Conservation (phyloP, 768 basidiomycete genomes). For the Xanthoconium purpureum region DNA sequence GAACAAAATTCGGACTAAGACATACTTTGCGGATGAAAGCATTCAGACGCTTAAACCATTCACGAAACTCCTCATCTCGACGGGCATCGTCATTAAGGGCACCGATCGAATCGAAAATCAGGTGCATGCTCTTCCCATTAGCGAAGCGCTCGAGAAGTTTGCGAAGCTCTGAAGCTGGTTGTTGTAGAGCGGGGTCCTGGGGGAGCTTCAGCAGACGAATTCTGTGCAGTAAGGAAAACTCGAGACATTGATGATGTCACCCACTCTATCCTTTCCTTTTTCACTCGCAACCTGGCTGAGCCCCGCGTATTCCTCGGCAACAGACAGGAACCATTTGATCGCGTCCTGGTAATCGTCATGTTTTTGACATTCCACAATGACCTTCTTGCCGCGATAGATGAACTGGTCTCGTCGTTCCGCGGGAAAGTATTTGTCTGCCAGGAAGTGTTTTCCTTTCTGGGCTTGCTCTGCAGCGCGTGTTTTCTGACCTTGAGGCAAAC, state of each 20-base stretch:
- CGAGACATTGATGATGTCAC: constrained; percentile 14
- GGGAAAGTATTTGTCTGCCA: constrained; percentile 85
- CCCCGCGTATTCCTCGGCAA: constrained; percentile 58
- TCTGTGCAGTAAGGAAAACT: background rate
- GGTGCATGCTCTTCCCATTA: constrained; percentile 61
- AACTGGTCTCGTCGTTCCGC: constrained; percentile 88
- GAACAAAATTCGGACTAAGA: background rate
- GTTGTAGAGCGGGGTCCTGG: constrained; percentile 55
- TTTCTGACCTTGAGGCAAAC: constrained; percentile 67
- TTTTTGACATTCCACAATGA: constrained; percentile 88
- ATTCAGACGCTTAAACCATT: constrained; percentile 69
- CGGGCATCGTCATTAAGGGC: constrained; percentile 70
- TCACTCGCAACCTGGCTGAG: constrained; percentile 44
- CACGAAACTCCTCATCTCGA: constrained; percentile 68
- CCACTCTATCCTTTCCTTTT: constrained; percentile 31
- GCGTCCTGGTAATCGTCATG: constrained; percentile 87
- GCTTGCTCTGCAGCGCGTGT: constrained; percentile 50
- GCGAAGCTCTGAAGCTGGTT: constrained; percentile 62
- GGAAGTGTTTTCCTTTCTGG: constrained; percentile 61
- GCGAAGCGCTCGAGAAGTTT: constrained; percentile 91
- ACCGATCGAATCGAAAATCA: constrained; percentile 67
- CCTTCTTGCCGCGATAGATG: constrained; percentile 92
- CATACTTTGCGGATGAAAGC: constrained; percentile 62
- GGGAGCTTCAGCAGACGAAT: constrained; percentile 13
- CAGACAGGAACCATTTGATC: constrained; percentile 67